Conservation (phyloP, 148 eudicot genomes). For the Persicaria maculosa region DNA sequence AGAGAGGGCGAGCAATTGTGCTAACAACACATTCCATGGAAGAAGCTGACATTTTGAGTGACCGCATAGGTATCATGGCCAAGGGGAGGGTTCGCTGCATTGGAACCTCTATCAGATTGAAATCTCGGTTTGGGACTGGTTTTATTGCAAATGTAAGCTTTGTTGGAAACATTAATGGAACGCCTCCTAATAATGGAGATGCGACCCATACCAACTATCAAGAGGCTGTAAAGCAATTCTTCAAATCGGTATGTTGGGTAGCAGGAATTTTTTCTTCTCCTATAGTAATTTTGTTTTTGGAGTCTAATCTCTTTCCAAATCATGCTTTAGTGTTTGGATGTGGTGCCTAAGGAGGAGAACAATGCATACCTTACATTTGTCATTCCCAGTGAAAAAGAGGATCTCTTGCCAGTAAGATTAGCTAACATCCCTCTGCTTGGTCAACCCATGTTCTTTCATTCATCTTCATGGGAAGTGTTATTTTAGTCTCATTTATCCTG, state of each 20-base stretch:
- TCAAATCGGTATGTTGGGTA: conserved; percentile 42
- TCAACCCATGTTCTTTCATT: neutral
- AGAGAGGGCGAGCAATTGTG: conserved; percentile 69
- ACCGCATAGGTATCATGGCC: conserved; percentile 90
- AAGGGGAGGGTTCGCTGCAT: conserved; percentile 91
- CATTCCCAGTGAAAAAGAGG: conserved; percentile 67
- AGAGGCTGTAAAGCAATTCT: conserved; percentile 59
- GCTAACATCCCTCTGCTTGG: neutral
- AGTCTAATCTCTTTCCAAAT: neutral
- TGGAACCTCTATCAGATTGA: conserved; percentile 78
- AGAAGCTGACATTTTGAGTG: conserved; percentile 85
- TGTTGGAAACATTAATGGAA: conserved; percentile 21
- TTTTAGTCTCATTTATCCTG: neutral
- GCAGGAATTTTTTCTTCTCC: neutral
- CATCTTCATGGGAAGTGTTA: neutral
- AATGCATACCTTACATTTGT: conserved; percentile 63
- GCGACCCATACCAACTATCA: conserved; percentile 15
- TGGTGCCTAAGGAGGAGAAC: conserved; percentile 70
- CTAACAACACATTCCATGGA: conserved; percentile 96
- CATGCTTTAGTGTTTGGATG: conserved; percentile 43
- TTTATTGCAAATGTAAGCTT: conserved; percentile 67
- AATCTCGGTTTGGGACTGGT: conserved; percentile 83
- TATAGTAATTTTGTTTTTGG: neutral
- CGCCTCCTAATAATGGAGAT: conserved; percentile 11
- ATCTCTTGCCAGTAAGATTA: conserved; percentile 47